These are phyloP conservation scores for Xylaria sp. DNA, from an alignment of 2,329 filamentous ascomycete species.

Conservation along the genomic window DNA sequence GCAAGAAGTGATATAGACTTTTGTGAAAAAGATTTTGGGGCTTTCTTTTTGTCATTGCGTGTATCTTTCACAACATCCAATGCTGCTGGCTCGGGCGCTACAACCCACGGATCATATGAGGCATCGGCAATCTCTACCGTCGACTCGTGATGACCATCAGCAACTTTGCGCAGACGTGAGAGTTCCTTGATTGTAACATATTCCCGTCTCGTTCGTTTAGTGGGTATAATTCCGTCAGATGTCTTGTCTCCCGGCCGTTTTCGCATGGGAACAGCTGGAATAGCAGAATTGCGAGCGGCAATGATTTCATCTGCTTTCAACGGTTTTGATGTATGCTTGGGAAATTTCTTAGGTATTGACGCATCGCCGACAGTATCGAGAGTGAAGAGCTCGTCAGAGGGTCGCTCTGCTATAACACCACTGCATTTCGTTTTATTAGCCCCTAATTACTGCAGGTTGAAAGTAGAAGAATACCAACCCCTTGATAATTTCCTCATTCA, in stretches of 20 bases:
- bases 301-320: constrained; percentile 95
- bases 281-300: constrained; percentile 76
- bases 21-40: constrained; percentile 79
- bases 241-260: constrained; percentile 80
- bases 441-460: background rate
- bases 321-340: constrained; percentile 76
- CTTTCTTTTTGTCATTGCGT: constrained; percentile 67
- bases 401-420: constrained; percentile 85
- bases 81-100: constrained; percentile 52
- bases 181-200: constrained; percentile 90
- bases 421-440: constrained; percentile 58
- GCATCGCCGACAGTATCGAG: constrained; percentile 80
- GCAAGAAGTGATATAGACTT: constrained; percentile 85
- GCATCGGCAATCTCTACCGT: constrained; percentile 69
- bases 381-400: constrained; percentile 84
- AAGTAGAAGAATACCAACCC: constrained; percentile 67
- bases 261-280: constrained; percentile 80
- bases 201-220: constrained; percentile 80
- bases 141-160: constrained; percentile 74
- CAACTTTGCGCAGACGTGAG: constrained; percentile 78
- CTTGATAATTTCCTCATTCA: constrained; percentile 90
- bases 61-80: constrained; percentile 51
- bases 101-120: constrained; percentile 83
- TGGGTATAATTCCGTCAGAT: constrained; percentile 76
- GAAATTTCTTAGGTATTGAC: constrained; percentile 70